These are phyloP conservation scores for Penicillium hordei DNA, from an alignment of 2,329 filamentous ascomycete genomes.

Conservation along the genomic window DNA sequence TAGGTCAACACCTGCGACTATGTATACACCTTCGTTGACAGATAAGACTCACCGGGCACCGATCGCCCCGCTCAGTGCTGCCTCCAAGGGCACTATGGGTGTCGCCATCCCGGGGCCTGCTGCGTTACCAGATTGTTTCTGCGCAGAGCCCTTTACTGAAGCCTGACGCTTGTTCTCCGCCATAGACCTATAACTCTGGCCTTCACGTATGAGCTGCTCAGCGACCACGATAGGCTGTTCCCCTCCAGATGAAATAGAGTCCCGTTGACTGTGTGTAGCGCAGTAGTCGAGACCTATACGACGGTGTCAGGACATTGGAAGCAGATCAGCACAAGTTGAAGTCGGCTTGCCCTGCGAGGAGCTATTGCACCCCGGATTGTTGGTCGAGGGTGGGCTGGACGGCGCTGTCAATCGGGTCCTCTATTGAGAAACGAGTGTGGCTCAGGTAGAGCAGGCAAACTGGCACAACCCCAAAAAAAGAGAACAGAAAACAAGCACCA, in stretches of 20 bases:
- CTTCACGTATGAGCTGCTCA: constrained; percentile 3
- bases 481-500: constrained; percentile 11
- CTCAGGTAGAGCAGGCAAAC: constrained; percentile 5
- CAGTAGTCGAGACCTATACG: constrained; percentile 6
- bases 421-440: constrained; percentile 9
- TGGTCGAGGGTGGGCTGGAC: constrained; percentile 7
- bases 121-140: constrained; percentile 37
- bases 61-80: constrained; percentile 59
- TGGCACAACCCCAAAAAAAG: constrained; percentile 6
- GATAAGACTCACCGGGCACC: constrained; percentile 56
- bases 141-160: constrained; percentile 50
- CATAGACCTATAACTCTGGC: constrained; percentile 40
- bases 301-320: constrained; percentile 13
- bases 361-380: constrained; percentile 3
- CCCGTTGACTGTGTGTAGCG: neutral
- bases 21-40: neutral
- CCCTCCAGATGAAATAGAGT: neutral
- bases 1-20: constrained; percentile 2
- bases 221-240: neutral
- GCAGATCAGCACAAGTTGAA: neutral
- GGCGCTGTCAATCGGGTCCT: constrained; percentile 4
- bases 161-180: constrained; percentile 61
- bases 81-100: constrained; percentile 52
- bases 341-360: constrained; percentile 3
- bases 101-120: constrained; percentile 41